Conservation (phyloP, 441 rosid genomes). For the Manihot esculenta region DNA sequence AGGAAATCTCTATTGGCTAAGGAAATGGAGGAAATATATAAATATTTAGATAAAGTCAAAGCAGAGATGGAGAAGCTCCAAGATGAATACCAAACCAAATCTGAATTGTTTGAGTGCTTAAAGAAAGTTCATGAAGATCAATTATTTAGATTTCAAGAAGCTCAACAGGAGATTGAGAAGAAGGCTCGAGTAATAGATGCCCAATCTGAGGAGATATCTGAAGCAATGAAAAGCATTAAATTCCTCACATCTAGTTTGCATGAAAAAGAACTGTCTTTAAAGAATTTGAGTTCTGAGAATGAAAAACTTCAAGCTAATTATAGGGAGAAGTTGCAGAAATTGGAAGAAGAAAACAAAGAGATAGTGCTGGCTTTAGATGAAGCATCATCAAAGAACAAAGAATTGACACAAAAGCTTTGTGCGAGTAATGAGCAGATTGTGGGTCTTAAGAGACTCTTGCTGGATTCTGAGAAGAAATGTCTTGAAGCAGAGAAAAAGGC, state of each 20-base stretch:
- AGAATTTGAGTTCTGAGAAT: conserved; percentile 43
- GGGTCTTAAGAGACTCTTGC: conserved; percentile 50
- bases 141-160: conserved; percentile 42
- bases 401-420: conserved; percentile 50
- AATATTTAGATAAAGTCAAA: conserved; percentile 68
- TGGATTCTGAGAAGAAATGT: conserved; percentile 47
- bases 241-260: conserved; percentile 44
- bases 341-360: conserved; percentile 50
- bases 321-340: conserved; percentile 38
- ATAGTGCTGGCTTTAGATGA: conserved; percentile 57
- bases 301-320: conserved; percentile 53
- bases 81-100: conserved; percentile 40
- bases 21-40: conserved; percentile 53
- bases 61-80: conserved; percentile 60
- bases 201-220: conserved; percentile 35
- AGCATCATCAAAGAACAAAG: conserved; percentile 50
- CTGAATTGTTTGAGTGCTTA: conserved; percentile 44
- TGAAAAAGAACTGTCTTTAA: conserved; percentile 54
- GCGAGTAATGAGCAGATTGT: conserved; percentile 54
- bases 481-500: conserved; percentile 51
- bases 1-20: neutral
- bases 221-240: conserved; percentile 39
- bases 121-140: conserved; percentile 49
- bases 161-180: conserved; percentile 39
- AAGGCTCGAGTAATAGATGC: conserved; percentile 40